phyloP scores from a whole-genome alignment of 2,329 filamentous ascomycete genomes.

The Neonectria faginata region DNA sequence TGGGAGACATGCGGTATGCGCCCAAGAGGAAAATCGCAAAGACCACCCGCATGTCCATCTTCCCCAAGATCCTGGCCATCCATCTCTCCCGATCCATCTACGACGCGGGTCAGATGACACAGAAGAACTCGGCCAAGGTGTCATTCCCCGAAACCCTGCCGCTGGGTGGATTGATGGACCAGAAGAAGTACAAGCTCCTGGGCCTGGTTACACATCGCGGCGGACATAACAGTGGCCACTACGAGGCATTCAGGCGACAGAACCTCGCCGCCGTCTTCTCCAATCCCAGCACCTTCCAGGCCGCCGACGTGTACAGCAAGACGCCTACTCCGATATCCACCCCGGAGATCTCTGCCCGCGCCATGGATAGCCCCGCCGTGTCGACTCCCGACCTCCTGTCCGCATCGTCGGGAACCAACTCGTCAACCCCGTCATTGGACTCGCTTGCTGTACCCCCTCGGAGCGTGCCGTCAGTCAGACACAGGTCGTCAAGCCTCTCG shows the following conservation, averaged over 20 bases:
- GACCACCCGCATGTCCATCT: slow-evolving; percentile 86
- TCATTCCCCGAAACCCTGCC: slow-evolving; percentile 89
- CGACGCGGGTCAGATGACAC: slow-evolving; percentile 78
- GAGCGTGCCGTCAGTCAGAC: slow-evolving; percentile 48
- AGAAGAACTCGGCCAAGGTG: slow-evolving; percentile 95
- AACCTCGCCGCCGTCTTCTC: slow-evolving; percentile 82
- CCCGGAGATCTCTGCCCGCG: slow-evolving; percentile 56
- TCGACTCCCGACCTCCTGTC: slow-evolving; percentile 63
- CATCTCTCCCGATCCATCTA: slow-evolving; percentile 96
- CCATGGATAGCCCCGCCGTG: slow-evolving; percentile 56
- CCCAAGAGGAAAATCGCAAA: slow-evolving; percentile 88
- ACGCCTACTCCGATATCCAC: slow-evolving; percentile 66
- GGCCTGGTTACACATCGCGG: slow-evolving; percentile 95
- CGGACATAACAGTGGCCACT: slow-evolving; percentile 95
- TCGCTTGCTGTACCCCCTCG: slow-evolving; percentile 47
- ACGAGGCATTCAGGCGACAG: slow-evolving; percentile 94
- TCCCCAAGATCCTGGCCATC: slow-evolving; percentile 90
- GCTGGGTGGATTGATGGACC: slow-evolving; percentile 81
- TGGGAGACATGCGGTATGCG: slow-evolving; percentile 80
- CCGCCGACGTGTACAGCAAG: slow-evolving; percentile 78
- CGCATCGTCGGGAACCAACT: slow-evolving; percentile 49
- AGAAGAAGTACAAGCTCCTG: slow-evolving; percentile 84
- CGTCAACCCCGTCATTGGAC: slow-evolving; percentile 55
- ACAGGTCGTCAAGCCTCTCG: slow-evolving; percentile 41
- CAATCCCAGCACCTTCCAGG: slow-evolving; percentile 82